phyloP scores from a whole-genome alignment of 2,329 filamentous ascomycete species.

The Fusarium hostae region DNA sequence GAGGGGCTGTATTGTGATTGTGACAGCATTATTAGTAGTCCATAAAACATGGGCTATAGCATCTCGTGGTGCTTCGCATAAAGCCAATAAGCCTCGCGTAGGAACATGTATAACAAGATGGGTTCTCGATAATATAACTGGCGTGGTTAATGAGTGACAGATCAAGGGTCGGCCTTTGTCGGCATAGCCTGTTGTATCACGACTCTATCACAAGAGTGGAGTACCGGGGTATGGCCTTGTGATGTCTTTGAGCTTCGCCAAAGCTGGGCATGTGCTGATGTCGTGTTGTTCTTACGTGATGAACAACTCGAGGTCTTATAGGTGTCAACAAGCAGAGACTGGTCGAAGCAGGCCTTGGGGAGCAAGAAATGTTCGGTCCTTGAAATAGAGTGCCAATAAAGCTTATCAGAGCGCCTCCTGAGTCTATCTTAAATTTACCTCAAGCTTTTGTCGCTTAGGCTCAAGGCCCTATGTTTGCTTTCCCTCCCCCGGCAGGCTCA shows the following conservation, averaged over 20 bases:
- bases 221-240: background rate
- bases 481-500: background rate
- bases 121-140: background rate
- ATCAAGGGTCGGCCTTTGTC: background rate
- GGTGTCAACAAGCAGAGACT: background rate
- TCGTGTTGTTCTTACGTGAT: background rate
- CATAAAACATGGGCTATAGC: background rate
- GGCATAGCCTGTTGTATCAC: background rate
- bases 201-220: constrained; percentile 22
- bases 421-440: too few relatives aligned
- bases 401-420: too few relatives aligned
- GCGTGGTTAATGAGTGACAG: background rate
- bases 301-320: background rate
- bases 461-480: background rate
- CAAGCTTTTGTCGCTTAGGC: too few relatives aligned
- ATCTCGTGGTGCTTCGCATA: background rate
- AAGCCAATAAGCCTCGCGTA: too few relatives aligned
- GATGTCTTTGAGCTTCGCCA: constrained; percentile 1
- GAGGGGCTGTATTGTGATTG: background rate
- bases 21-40: background rate
- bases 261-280: constrained; percentile 5
- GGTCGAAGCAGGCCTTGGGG: background rate
- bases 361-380: too few relatives aligned
- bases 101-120: background rate
- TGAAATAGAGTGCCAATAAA: too few relatives aligned